Evolutionary conservation across 257 asterid species (phyloP).

Genomic region (Gardenia jasminoides): DNA sequence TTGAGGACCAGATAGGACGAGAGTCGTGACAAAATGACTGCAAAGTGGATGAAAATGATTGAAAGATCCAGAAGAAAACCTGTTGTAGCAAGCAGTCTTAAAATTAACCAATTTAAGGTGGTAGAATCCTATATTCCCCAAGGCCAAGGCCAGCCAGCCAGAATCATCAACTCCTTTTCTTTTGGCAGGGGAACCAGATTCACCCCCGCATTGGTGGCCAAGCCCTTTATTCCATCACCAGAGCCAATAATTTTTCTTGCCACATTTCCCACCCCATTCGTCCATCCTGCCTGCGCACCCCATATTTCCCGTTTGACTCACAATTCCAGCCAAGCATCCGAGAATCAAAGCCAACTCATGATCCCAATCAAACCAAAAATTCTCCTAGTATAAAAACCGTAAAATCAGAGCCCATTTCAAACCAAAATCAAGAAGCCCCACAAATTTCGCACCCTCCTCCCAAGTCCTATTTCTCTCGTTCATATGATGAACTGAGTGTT

Average conservation of each 20-base stretch:
- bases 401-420: neutral
- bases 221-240: neutral
- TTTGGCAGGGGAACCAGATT: too few species aligned
- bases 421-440: conserved; percentile 1
- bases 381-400: neutral
- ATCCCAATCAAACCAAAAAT: neutral
- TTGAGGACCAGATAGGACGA: neutral
- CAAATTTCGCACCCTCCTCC: conserved; percentile 7
- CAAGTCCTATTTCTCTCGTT: neutral
- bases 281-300: conserved; percentile 11
- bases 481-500: too few species aligned
- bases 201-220: too few species aligned
- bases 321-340: neutral
- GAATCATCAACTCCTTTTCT: neutral
- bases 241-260: neutral
- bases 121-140: too few species aligned
- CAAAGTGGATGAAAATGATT: neutral
- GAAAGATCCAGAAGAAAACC: neutral
- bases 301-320: neutral
- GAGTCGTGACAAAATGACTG: neutral
- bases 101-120: neutral
- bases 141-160: too few species aligned
- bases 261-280: conserved; percentile 28
- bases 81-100: too few species aligned
- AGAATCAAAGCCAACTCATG: conserved; percentile 7